Base-by-base conservation (phyloP, 2,329 filamentous ascomycete genomes). In the Ustulina deusta region DNA sequence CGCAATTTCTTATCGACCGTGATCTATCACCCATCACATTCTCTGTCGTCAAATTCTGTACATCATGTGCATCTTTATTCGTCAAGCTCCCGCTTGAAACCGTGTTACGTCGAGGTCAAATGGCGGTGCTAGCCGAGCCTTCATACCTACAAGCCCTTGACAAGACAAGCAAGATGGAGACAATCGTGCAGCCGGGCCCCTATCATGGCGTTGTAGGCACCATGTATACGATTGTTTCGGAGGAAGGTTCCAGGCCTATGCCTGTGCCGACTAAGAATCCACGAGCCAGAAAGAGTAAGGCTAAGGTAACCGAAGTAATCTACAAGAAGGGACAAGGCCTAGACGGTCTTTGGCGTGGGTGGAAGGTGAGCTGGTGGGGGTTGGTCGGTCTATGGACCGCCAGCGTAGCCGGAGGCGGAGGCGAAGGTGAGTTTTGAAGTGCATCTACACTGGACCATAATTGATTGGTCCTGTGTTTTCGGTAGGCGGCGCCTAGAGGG, bases 71-170 rank as follows among this genome's bases (percentile, higher is more conserved):
- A 1, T 94, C 97, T 56, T 87, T 98, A 36, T 92, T 96, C 74
- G 80, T 97, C 72, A 94, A 95, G 76, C 88, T 98, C 13, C 96
- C 96, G 0, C 84, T 98, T 4, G 96, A 99, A 81, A 98, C 95
- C 0, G 92, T 97, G 17, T 86, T 98, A 7, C 90, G 96, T 55
- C 89, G 96, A 67, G 95, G 93, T 5, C 96, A 99, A 79, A 91
- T 96, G 66, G 85, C 90, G 1, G 89, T 93, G 0, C 85, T 93
- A 52, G 85, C 85, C 17, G 84, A 85, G 15, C 84, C 85, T 1
- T 75, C 81, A 11, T 86, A 88, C 63, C 71, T 86, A 2, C 78
- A 79, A 11, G 86, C 88, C 0, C 79, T 87, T 2, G 82, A 84
- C 42, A 75, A 79, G 32, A 79, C 78, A 3, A 78, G 79, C 36